Conservation (phyloP, 495 filamentous ascomycete species). For the Lasiosphaeria hispida region DNA sequence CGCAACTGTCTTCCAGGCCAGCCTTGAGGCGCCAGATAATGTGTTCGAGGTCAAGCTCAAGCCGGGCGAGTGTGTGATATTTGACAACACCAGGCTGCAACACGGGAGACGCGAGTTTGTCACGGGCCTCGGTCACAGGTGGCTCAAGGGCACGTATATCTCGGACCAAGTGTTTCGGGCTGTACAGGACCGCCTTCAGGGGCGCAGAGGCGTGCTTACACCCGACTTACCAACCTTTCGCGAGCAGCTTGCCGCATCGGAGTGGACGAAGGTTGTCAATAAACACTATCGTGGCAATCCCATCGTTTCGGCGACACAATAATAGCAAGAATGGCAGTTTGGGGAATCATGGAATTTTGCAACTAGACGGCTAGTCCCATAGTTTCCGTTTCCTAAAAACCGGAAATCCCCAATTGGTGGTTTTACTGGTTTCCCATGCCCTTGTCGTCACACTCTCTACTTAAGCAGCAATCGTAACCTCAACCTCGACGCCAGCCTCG, state of each 20-base stretch:
- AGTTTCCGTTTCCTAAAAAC: neutral
- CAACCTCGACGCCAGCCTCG: slow-evolving; percentile 99
- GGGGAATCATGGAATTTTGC: no score
- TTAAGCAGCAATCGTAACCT: slow-evolving; percentile 99
- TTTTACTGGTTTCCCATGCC: slow-evolving; percentile 9
- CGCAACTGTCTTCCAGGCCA: slow-evolving; percentile 41
- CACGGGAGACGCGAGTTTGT: slow-evolving; percentile 78
- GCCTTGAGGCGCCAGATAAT: slow-evolving; percentile 47
- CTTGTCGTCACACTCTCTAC: slow-evolving; percentile 4
- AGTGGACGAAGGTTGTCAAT: no score
- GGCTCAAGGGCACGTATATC: slow-evolving; percentile 84
- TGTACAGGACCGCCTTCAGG: slow-evolving; percentile 41
- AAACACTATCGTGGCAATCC: no score
- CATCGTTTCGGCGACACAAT: no score
- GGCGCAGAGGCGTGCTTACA: neutral
- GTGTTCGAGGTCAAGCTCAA: slow-evolving; percentile 69
- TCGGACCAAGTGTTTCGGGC: slow-evolving; percentile 61
- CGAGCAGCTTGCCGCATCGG: no score
- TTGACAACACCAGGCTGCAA: slow-evolving; percentile 75
- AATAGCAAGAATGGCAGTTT: no score
- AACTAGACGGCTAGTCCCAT: no score
- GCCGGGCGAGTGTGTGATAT: slow-evolving; percentile 80
- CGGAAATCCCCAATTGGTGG: neutral
- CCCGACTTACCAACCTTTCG: no score
- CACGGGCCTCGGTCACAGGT: slow-evolving; percentile 55